Evolutionary conservation across 2,329 filamentous ascomycete species (phyloP), one percentile per base, ranked within the genome.

Genomic region (Purpureocillium lavendulum): DNA sequence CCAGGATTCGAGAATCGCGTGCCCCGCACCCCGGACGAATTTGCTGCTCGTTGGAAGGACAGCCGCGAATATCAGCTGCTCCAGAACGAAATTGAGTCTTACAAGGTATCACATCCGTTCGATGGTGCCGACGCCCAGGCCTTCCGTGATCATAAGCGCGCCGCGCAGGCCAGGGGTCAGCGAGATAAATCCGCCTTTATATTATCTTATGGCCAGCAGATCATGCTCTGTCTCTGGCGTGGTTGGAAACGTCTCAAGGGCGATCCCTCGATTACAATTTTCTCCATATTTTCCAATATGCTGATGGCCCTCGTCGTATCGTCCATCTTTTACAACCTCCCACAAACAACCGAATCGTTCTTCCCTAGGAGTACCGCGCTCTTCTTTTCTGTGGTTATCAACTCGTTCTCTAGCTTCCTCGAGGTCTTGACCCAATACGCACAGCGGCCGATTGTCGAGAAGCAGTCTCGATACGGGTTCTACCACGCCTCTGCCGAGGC

Each of bases 371-470:
- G 65, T 3, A 64, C 66, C 2, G 57, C 70, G 4, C 51, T 77
- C 0, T 78, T 78, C 58, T 64, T 76, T n/a, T 67, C 69, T 1
- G 59, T 75, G 15, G 47, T 78, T 3, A 60, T 73, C 43, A 77
- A 76, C 45, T 71, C 71, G 9, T 62, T 77, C 4, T 46, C 53
- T 2, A 56, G 55, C 26, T 49, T 44, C 1, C 52, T 65, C 2
- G 61, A 65, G 60, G 57, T 64, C 35, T 28, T 64, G 36, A 60
- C 60, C 0, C 52, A 61, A 5, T 66, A 65, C 33, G 44, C 61
- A 0, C 59, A 66, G 26, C 55, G 59, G 0, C 53, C 53, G 0
- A 58, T 66, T 32, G 56, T 66, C 13, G 60, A 65, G 17, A 66
- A 66, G 38, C 62, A 66, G 7, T 40, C 52, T 5, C 58, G 62